These are phyloP conservation scores for Vitis cinerea DNA, from an alignment of 164 flowering plant species.

Conservation along the genomic window DNA sequence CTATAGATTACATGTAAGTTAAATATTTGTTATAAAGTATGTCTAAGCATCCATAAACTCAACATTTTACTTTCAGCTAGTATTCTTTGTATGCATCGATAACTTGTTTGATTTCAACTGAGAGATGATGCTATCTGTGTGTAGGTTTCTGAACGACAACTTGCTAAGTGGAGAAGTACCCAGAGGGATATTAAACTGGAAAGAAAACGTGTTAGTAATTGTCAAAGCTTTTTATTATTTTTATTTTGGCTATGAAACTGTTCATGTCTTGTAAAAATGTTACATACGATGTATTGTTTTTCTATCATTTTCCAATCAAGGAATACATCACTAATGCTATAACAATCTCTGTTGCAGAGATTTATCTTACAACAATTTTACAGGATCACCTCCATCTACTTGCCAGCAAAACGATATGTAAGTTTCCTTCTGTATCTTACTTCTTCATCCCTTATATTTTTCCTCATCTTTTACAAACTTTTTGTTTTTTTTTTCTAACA, in stretches of 20 bases:
- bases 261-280: too few relatives aligned
- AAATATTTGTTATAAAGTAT: neutral
- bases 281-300: too few relatives aligned
- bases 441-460: neutral
- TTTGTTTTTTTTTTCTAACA: constrained; percentile 17
- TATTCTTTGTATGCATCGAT: neutral
- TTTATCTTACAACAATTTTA: constrained; percentile 74
- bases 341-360: constrained; percentile 51
- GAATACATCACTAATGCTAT: neutral
- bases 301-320: too few relatives aligned
- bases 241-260: too few relatives aligned
- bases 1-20: constrained; percentile 36
- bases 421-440: constrained; percentile 10
- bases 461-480: too few relatives aligned
- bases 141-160: constrained; percentile 70
- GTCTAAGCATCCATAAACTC: too few relatives aligned
- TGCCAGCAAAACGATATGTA: constrained; percentile 49
- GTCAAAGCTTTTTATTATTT: constrained; percentile 5
- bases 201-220: constrained; percentile 38
- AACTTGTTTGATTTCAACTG: neutral
- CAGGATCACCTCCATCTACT: constrained; percentile 26
- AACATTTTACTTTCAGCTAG: too few relatives aligned
- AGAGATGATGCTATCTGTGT: constrained; percentile 10
- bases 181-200: constrained; percentile 38
- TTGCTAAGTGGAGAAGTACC: constrained; percentile 59